Percentiles rank a stretch among this genome's conserved stretches.
Evolutionary conservation across 2,329 filamentous ascomycete species (phyloP).

Genomic region (Diaporthe velutina): DNA sequence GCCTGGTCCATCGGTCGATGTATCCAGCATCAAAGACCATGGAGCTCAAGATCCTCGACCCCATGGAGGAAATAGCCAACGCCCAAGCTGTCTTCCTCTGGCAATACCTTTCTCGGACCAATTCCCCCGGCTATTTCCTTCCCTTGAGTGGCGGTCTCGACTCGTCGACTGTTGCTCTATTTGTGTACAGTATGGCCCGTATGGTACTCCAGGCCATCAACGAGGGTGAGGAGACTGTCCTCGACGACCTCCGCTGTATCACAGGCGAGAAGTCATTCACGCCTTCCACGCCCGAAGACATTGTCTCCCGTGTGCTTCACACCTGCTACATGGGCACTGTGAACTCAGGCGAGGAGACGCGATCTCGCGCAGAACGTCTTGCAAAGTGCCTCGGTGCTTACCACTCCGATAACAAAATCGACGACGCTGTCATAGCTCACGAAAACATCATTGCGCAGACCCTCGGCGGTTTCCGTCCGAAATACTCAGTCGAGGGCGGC

Average conservation of each 20-base stretch:
- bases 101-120: constrained; percentile 41
- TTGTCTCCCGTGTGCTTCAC: constrained; percentile 40
- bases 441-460: constrained; percentile 46
- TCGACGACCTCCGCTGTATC: constrained; percentile 39
- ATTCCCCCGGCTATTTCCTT: constrained; percentile 41
- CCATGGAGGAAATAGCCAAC: constrained; percentile 51
- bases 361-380: constrained; percentile 71
- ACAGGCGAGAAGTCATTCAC: constrained; percentile 38
- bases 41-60: constrained; percentile 40
- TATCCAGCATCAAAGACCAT: constrained; percentile 35
- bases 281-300: constrained; percentile 39
- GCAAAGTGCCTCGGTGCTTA: constrained; percentile 73
- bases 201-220: constrained; percentile 39
- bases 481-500: constrained; percentile 70
- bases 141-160: constrained; percentile 42
- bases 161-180: constrained; percentile 42
- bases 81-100: constrained; percentile 44
- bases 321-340: constrained; percentile 73
- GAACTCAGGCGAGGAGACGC: constrained; percentile 70
- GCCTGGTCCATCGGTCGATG: constrained; percentile 44
- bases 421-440: constrained; percentile 72
- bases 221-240: constrained; percentile 38
- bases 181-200: constrained; percentile 42
- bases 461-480: constrained; percentile 46
- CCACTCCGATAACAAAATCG: constrained; percentile 80